Base-by-base conservation (phyloP, 768 basidiomycete genomes). In the Kondoa subrosea region DNA sequence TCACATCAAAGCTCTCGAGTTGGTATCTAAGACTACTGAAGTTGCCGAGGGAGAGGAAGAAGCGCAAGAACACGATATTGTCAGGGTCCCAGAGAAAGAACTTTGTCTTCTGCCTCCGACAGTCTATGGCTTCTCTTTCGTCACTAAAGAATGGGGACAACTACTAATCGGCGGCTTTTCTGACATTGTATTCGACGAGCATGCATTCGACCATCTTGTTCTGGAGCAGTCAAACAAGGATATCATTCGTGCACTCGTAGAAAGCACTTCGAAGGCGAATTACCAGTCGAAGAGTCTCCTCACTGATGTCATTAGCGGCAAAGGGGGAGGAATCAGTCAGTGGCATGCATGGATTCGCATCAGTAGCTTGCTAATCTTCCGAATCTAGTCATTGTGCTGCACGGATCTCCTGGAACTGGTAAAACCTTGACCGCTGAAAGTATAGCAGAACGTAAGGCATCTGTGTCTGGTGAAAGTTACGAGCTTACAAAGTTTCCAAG, bases 391-490 rank as follows among this genome's bases (percentile, higher is more conserved):
- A 65, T 67, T 29, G 71, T 67, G 21, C 34, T 71, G 15, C 66
- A 71, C 16, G 71, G 71, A 30, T 4, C 27, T 1, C 69, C 71
- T 1, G 71, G 71, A 0, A 68, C 66, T 4, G 31, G 1, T 21
- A 58, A 70, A 68, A 71, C 71, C 0, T 29, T 71, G n/a, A 71
- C 71, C 0, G 71, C 71, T 2, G 71, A 71, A 60, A 63, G 59
- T 16, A 40, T 71, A 32, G 68, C 71, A 0, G 71, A 71, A 34
- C 33, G 58, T 26, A n/a, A 30, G 15, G 15, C 58, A 25, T 56
- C 56, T 56, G 15, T 56, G 58, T 25, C n/a, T n/a, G n/a, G n/a
- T 25, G 26, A 59, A 59, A 59, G 4, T 4, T 25, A 4, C 58
- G 58, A 59, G 25, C 25, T 59, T 25, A 59, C 58, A 14, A 26